Evolutionary conservation across 1,139 yeast genomes (phyloP).

Genomic region (Groenewaldozyma sp.): DNA sequence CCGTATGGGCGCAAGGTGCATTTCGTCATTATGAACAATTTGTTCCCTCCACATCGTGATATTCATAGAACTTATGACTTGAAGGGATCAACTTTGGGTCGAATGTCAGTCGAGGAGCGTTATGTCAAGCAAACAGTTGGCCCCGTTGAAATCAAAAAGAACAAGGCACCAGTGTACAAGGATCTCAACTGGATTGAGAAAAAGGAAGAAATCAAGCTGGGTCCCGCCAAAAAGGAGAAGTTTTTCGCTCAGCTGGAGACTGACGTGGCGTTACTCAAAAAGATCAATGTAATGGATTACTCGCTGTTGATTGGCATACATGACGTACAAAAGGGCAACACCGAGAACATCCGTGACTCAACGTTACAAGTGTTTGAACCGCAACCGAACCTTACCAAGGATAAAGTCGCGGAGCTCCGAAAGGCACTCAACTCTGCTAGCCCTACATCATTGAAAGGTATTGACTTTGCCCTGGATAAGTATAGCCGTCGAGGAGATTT

Average conservation of each 20-base stretch:
- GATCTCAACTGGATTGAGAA: constrained; percentile 82
- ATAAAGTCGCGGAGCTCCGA: constrained; percentile 29
- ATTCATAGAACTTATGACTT: constrained; percentile 81
- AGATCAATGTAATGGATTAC: constrained; percentile 89
- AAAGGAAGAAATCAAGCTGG: constrained; percentile 54
- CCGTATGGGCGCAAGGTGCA: constrained; percentile 81
- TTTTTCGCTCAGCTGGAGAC: constrained; percentile 61
- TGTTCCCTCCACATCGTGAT: constrained; percentile 90
- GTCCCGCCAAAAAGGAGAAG: constrained; percentile 52
- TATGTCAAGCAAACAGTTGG: constrained; percentile 16
- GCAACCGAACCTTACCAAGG: constrained; percentile 19
- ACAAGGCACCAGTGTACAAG: constrained; percentile 45
- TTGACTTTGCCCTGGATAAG: constrained; percentile 26
- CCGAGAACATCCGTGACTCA: constrained; percentile 32
- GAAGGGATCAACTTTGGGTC: constrained; percentile 89
- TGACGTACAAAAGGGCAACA: constrained; percentile 54
- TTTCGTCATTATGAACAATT: constrained; percentile 92
- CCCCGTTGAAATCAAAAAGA: constrained; percentile 17
- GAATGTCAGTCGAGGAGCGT: constrained; percentile 37
- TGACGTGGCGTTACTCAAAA: constrained; percentile 66
- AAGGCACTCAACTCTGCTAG: constrained; percentile 30
- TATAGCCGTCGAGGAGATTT: constrained; percentile 29
- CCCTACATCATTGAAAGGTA: constrained; percentile 29
- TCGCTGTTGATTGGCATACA: constrained; percentile 83
- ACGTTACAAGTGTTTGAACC: constrained; percentile 33